Conservation (phyloP, 345 rosid genomes). For the Punica granatum region DNA sequence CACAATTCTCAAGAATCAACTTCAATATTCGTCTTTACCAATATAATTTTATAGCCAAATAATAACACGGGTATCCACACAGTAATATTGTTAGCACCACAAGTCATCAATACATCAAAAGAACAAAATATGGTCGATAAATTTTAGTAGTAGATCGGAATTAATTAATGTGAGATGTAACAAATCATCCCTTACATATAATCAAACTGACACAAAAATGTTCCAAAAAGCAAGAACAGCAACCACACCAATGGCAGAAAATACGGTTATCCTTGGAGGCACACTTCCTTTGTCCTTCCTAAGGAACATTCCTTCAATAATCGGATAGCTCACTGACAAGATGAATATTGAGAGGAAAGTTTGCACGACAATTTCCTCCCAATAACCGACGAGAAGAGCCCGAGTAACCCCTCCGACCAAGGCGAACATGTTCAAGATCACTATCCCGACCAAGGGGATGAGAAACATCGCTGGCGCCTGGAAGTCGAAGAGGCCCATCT, state of each 20-base stretch:
- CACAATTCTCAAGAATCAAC: too few relatives aligned
- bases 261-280: slow-evolving; percentile 15
- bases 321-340: slow-evolving; percentile 19
- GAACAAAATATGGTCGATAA: too few relatives aligned
- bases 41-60: too few relatives aligned
- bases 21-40: too few relatives aligned
- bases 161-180: not conserved
- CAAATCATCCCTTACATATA: not conserved
- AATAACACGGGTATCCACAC: too few relatives aligned
- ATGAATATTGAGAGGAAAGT: slow-evolving; percentile 24
- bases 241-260: slow-evolving; percentile 11
- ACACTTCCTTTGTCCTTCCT: slow-evolving; percentile 38
- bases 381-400: slow-evolving; percentile 10
- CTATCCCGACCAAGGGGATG: slow-evolving; percentile 24
- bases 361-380: slow-evolving; percentile 20
- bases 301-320: slow-evolving; percentile 37
- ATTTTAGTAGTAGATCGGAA: too few relatives aligned
- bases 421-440: slow-evolving; percentile 22
- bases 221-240: not conserved
- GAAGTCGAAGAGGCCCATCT: slow-evolving; percentile 32
- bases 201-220: not conserved
- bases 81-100: too few relatives aligned
- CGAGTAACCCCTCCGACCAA: slow-evolving; percentile 23
- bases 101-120: too few relatives aligned
- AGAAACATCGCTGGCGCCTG: slow-evolving; percentile 23